Base-by-base conservation (phyloP, 768 basidiomycete species). In the Auriscalpium orientale region DNA sequence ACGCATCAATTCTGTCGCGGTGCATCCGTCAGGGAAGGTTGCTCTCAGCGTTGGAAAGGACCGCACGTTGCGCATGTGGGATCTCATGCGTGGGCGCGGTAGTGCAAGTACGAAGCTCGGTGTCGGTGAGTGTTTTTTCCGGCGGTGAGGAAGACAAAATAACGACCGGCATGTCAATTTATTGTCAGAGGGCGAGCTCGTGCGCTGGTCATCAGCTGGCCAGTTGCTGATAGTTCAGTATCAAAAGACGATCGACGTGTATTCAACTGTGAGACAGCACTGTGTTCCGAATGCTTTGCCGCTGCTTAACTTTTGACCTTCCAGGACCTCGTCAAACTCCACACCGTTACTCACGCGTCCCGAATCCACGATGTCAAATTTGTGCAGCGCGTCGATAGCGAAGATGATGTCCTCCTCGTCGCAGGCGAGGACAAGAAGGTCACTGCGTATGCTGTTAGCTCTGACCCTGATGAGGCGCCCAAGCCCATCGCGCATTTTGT, bases 31-130 rank as follows among this genome's bases (percentile, higher is more conserved):
- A 0, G 91, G 95, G 7, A 90, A 98, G 64, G 81, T 98, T 16
- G 95, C 87, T 0, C 70, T 99, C 43, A 92, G 86, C 58, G 93
- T 98, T 0, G 95, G 97, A 8, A 87, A 85, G 64, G 97, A 98
- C 65, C 78, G 80, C 60, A 91, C 89, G 3, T 62, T 98, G 56
- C 80, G 94, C 45, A 97, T 99, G 95, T 99, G 97, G 97, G 97
- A 99, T 75, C 74, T 99, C 49, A 95, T 98, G 91, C 76, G 95
- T 46, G 95, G 95, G 0, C 87, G 88, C 68, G 91, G 91, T 4
- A 83, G 83, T 11, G 92, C 91, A 8, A 92, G 93, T 68, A 87
- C 83, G 47, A 94, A 95, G 67, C 70, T 99, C 6, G 91, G 91
- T 20, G 89, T 86, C 74, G 94, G 94, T 91, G 57, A 54, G 77